These are phyloP conservation scores for Heracleum sosnowskyi DNA, from an alignment of 129 eudicot species.

Conservation along the genomic window DNA sequence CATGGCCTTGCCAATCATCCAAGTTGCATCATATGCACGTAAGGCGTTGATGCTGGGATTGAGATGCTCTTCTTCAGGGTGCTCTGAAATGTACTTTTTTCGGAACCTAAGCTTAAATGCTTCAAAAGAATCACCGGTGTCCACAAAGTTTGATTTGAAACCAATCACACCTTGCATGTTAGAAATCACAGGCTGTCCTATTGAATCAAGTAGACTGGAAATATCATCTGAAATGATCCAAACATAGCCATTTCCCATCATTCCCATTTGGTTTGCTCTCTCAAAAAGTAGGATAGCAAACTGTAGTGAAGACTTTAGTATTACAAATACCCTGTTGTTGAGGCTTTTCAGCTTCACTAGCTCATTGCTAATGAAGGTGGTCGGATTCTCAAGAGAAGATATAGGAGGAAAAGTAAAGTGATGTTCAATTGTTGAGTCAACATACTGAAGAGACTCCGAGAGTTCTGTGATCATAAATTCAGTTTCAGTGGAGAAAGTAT, in stretches of 20 bases:
- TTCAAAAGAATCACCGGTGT: constrained; percentile 15
- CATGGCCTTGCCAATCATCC: constrained; percentile 24
- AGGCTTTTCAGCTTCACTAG: constrained; percentile 27
- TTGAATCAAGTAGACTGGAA: constrained; percentile 43
- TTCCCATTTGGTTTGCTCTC: constrained; percentile 44
- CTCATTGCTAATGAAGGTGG: constrained; percentile 22
- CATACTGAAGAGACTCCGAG: constrained; percentile 35
- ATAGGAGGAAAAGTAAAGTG: constrained; percentile 35
- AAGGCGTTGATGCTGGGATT: constrained; percentile 43
- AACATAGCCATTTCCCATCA: constrained; percentile 53
- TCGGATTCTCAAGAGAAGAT: constrained; percentile 23
- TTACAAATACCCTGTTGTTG: constrained; percentile 36
- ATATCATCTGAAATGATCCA: constrained; percentile 64
- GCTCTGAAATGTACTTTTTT: constrained; percentile 27
- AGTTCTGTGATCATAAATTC: constrained; percentile 30
- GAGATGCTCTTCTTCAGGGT: constrained; percentile 39
- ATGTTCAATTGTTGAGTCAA: constrained; percentile 26
- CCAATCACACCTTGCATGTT: constrained; percentile 69
- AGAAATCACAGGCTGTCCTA: constrained; percentile 30
- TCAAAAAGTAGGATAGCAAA: constrained; percentile 35
- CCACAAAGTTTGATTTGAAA: constrained; percentile 27
- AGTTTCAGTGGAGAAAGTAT: constrained; percentile 24
- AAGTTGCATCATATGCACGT: constrained; percentile 49
- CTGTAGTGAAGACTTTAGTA: constrained; percentile 34
- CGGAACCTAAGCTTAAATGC: constrained; percentile 39